These are phyloP conservation scores for Bertia moriformis DNA, from an alignment of 2,329 filamentous ascomycete genomes.

Conservation along the genomic window DNA sequence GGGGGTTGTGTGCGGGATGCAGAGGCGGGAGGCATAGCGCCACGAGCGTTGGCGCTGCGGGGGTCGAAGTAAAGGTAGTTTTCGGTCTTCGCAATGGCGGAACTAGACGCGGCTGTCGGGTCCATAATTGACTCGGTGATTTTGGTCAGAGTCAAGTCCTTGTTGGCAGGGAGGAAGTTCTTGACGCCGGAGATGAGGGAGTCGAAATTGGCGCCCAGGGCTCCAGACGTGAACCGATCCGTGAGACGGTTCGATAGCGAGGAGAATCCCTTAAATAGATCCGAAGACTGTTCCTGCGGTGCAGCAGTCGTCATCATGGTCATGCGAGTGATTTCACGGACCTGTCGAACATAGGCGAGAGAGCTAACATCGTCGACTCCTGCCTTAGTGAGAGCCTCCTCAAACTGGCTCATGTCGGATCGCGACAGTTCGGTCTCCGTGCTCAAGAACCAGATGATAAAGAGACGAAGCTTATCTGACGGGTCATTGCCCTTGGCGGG, in stretches of 20 bases:
- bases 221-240: conserved; percentile 58
- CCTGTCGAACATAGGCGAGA: conserved; percentile 77
- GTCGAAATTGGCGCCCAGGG: conserved; percentile 69
- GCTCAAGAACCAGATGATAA: conserved; percentile 94
- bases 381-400: conserved; percentile 63
- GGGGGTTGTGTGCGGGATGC: conserved; percentile 5
- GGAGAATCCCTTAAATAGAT: conserved; percentile 86
- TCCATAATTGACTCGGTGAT: conserved; percentile 99
- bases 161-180: conserved; percentile 91
- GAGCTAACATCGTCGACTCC: conserved; percentile 59
- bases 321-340: conserved; percentile 91
- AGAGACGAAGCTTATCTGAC: conserved; percentile 78
- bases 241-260: conserved; percentile 83
- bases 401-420: conserved; percentile 71
- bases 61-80: conserved; percentile 96
- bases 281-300: conserved; percentile 43
- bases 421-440: conserved; percentile 78
- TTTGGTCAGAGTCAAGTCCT: conserved; percentile 90
- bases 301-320: conserved; percentile 81
- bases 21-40: conserved; percentile 61
- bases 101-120: conserved; percentile 73
- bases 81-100: conserved; percentile 89
- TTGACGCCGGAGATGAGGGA: conserved; percentile 91
- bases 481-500: conserved; percentile 69
- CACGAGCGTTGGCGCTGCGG: conserved; percentile 78